Evolutionary conservation across 345 rosid genomes (phyloP).

Genomic region (Ricinus communis): DNA sequence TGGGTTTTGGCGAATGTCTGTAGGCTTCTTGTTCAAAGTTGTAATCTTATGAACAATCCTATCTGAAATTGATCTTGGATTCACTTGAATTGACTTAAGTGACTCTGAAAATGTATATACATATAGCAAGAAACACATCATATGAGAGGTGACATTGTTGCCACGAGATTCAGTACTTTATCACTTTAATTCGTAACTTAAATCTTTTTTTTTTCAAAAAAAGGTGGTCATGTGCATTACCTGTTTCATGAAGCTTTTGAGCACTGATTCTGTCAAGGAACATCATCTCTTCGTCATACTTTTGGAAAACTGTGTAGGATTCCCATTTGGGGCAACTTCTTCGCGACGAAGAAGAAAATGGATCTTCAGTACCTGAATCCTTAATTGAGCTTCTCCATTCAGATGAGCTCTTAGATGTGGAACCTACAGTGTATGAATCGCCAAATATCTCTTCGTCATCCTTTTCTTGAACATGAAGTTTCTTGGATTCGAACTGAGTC

Average conservation of each 20-base stretch:
- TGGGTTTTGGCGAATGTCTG: conserved; percentile 62
- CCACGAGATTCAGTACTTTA: too few relatives aligned
- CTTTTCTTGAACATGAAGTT: conserved; percentile 34
- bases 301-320: conserved; percentile 92
- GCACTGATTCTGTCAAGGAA: conserved; percentile 75
- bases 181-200: too few relatives aligned
- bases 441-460: conserved; percentile 60
- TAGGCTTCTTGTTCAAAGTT: conserved; percentile 49
- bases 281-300: conserved; percentile 97
- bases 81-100: conserved; percentile 65
- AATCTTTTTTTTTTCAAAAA: too few relatives aligned
- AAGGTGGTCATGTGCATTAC: conserved; percentile 27
- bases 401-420: conserved; percentile 97
- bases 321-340: conserved; percentile 98
- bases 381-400: conserved; percentile 96
- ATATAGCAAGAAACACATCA: too few relatives aligned
- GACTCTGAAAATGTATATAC: conserved; percentile 49
- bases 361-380: conserved; percentile 79
- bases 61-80: conserved; percentile 89
- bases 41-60: conserved; percentile 74
- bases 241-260: conserved; percentile 93
- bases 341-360: conserved; percentile 89
- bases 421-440: conserved; percentile 78
- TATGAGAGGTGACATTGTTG: too few relatives aligned
- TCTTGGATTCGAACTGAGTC: conserved; percentile 39